phyloP scores from a whole-genome alignment of 176 grass and related monocot species.

The Phoenix dactylifera region DNA sequence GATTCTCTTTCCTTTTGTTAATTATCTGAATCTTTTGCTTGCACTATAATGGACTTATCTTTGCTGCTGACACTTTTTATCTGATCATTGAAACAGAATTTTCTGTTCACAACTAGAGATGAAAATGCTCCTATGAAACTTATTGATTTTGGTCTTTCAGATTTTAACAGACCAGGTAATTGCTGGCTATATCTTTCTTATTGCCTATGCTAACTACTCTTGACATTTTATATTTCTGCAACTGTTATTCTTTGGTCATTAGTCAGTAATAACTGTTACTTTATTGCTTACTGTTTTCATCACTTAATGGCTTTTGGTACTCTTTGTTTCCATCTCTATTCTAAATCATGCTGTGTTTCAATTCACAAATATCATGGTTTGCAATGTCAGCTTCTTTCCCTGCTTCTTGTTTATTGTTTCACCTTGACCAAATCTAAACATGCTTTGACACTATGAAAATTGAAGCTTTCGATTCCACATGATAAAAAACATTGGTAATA shows the following conservation, averaged over 20 bases:
- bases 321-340: constrained; percentile 14
- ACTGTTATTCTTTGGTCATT: not conserved
- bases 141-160: constrained; percentile 96
- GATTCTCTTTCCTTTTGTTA: no score
- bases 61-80: constrained; percentile 22
- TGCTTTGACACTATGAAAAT: no score
- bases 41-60: constrained; percentile 4
- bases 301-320: constrained; percentile 8
- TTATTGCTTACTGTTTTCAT: not conserved
- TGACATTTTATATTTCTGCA: constrained; percentile 5
- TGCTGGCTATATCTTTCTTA: constrained; percentile 15
- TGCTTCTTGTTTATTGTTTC: no score
- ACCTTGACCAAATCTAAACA: no score
- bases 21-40: no score
- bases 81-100: constrained; percentile 66
- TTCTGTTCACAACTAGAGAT: constrained; percentile 84
- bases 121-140: constrained; percentile 96
- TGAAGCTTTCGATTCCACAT: no score
- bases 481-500: no score
- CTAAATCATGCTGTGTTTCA: constrained; percentile 12
- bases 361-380: no score
- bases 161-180: constrained; percentile 99
- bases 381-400: no score
- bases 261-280: not conserved
- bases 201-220: not conserved